Base-by-base conservation (phyloP, 345 rosid genomes). In the Gossypium bickii region DNA sequence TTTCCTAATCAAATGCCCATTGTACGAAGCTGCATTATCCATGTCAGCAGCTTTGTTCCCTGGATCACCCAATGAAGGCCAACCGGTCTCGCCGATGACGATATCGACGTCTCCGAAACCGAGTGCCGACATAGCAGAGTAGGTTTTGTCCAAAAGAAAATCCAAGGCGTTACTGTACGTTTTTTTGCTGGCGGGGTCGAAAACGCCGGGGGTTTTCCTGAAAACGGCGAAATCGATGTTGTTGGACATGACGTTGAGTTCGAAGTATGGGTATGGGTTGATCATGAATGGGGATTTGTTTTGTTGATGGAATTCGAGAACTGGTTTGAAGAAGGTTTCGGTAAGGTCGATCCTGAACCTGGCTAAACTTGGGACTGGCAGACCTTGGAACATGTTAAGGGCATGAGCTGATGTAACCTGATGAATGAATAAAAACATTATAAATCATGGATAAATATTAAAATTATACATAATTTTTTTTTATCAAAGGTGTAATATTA, bases 381-480 rank as follows among this genome's bases (percentile, higher is more conserved):
- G 69, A 43, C 65, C 69, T 4, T 72, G 73, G 60, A 85, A 78
- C 65, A 85, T 76, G 70, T 85, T 85, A 0, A 90, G 90, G 20
- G 97, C 82, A 45, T 94, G 91, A 18, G 97, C 90, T 2, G 97
- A 85, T 67, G 98, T 83, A 2, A 92, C 93, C 98, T 93, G 79
- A 44, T 18, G 6, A 60, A 56, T 57, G 24, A 18, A 17, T 41
- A 12, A 24, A 20, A 29, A 4, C 38, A 29, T 27, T 27, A 27
- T 27, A 27, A 3, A 27, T 0, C 0, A 27, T 27, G 5, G 5
- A 29, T 29, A 29, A 29, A 3, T 29, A 29, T 29, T 4, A 29
- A 29, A 29, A 3, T 29, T 29, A 29, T 29, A 29, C 29, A 27
- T 27, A 27, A 3, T 0, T 20, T 27, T 27, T 27, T 24, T 27